Base-by-base conservation (phyloP, 257 asterid genomes). In the Dorcoceras hygrometricum region DNA sequence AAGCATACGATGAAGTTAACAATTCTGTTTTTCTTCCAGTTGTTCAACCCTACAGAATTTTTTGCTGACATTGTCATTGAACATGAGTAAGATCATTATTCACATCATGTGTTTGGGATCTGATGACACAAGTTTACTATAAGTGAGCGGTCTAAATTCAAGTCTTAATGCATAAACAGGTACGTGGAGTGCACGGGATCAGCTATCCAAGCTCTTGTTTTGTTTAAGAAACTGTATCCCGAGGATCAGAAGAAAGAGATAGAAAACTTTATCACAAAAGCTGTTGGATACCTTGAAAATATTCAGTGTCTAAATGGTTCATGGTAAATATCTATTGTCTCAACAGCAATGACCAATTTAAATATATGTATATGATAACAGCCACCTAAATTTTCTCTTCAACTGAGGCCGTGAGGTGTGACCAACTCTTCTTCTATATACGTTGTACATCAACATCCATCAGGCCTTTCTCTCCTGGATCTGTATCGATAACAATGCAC, bases 111-210 rank as follows among this genome's bases (percentile, higher is more conserved):
- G 9, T 18, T 28, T 69, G 12, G n/a, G 28, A 23, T 32, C 20
- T 39, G 1, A 39, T 12, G 50, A 39, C 50, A 10, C 50, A 12
- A 39, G n/a, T 39, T 39, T 39, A 39, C 18, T 39, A 12, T n/a
- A 39, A 39, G n/a, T 39, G 18, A 39, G 3, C n/a, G 18, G n/a
- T 39, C 50, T 39, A 11, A 39, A 24, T 24, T 50, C 53, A 43
- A 24, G 4, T 0, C 19, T 50, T 29, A 6, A 14, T 31, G 8
- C 61, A 23, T 59, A n/a, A 29, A 8, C 61, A 83, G 89, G 63
- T 76, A 82, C 56, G 84, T 80, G 25, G 95, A 87, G 64, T 83
- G 91, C 76, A 83, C 95, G 19, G 67, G 88, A 4, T 76, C 91
- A 22, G 87, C 80, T 28, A 73, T 85, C 28, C 86, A 83, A 60